Evolutionary conservation across 495 filamentous ascomycete species (phyloP).

Genomic region (Hyaloscypha finlandica): DNA sequence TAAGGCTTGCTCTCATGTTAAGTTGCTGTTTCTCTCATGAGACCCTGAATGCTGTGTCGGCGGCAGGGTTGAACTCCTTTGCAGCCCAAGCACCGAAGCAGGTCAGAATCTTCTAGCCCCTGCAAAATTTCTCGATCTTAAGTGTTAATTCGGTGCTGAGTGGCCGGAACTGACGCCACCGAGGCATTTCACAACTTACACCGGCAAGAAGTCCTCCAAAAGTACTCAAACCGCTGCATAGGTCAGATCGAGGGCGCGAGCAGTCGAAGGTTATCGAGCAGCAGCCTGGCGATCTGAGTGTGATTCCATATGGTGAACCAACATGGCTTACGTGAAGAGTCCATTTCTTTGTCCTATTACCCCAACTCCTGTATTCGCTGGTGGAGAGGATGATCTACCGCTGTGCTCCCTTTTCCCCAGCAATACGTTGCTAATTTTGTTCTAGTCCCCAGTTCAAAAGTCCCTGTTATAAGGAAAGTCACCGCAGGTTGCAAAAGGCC

Average conservation of each 20-base stretch:
- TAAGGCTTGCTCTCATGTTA: neutral
- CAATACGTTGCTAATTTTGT: too few species aligned
- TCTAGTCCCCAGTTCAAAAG: conserved; percentile 70
- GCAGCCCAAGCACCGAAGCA: neutral
- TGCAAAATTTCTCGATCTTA: too few species aligned
- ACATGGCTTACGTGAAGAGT: conserved; percentile 58
- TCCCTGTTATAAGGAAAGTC: conserved; percentile 81
- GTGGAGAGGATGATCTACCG: too few species aligned
- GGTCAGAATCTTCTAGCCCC: too few species aligned
- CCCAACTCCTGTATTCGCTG: too few species aligned
- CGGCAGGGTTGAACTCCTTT: neutral
- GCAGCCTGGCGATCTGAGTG: conserved; percentile 67
- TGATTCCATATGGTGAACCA: conserved; percentile 80
- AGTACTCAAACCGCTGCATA: conserved; percentile 74
- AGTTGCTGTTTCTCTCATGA: neutral
- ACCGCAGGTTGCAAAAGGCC: conserved; percentile 68
- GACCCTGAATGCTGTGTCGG: neutral
- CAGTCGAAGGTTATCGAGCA: conserved; percentile 72
- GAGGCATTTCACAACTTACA: conserved; percentile 92
- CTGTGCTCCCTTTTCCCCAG: too few species aligned
- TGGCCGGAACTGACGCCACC: conserved; percentile 83
- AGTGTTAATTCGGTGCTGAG: conserved; percentile 26
- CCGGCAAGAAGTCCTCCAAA: conserved; percentile 82
- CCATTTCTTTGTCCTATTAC: too few species aligned
- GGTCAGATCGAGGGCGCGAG: conserved; percentile 74